Evolutionary conservation across 331 rosid species (phyloP), one percentile per base, ranked within the genome.

Genomic region (Malus hybrid): DNA sequence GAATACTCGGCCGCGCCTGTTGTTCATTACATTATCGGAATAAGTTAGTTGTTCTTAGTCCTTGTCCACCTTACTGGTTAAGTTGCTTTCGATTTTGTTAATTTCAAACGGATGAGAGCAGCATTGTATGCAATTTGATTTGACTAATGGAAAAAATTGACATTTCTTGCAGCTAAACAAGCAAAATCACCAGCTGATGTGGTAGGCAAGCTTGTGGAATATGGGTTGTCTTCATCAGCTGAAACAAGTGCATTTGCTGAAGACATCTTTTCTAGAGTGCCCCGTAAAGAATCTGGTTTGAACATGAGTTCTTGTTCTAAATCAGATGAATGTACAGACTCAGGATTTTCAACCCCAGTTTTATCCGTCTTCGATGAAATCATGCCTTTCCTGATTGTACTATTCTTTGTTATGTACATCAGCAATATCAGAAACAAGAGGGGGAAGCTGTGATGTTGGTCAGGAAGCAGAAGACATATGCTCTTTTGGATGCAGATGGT

Each of bases 341-440:
- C 24, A 48, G 24, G 11, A n/a, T 44, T 69, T 11, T 56, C 65
- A 39, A 11, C 12, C 56, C 22, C 14, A 14, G 50, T 32, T 65
- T 48, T 32, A 55, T 66, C 28, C 3, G 31, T 36, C 7, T 22
- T 22, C 1, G 0, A 13, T 18, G 13, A 14, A 50, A 31, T 77
- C 34, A 2, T 29, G 39, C 14, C 19, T 73, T 15, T 67, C 27
- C 5, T 3, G 74, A 29, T 6, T 55, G 16, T 20, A 15, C 52
- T 67, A 14, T 55, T 65, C 65, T 10, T 69, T 78, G 62, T 76
- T 79, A 42, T 82, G 22, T 78, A 4, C 74, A 60, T 83, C 87
- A 93, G 98, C 81, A 65, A 75, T 94, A 92, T 83, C 92, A 90
- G 78, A 87, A 83, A 76, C 95, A 94, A 80, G 99, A 92, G 81